Percentiles rank a stretch among this genome's conserved stretches.
Conservation (phyloP, 345 rosid species). For the Salix caprea region DNA sequence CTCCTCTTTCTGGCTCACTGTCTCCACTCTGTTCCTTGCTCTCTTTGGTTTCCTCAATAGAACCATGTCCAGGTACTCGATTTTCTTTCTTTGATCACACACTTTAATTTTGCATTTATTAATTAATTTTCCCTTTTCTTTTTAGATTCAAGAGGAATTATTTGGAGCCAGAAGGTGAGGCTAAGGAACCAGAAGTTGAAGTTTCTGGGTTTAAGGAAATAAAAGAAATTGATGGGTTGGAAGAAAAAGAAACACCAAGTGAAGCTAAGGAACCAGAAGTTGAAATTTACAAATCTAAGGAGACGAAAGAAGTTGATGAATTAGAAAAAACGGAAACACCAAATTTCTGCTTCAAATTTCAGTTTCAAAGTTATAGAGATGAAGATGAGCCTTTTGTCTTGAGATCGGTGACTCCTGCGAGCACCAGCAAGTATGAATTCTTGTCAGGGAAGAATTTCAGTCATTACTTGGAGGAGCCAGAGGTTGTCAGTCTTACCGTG, state of each 20-base stretch:
- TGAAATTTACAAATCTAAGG: constrained; percentile 11
- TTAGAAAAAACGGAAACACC: constrained; percentile 32
- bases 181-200: not conserved
- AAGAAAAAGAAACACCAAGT: constrained; percentile 15
- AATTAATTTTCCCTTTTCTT: not conserved
- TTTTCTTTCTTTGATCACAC: not conserved
- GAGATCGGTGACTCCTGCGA: constrained; percentile 23
- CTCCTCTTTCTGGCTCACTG: constrained; percentile 38
- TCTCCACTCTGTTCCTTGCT: constrained; percentile 39
- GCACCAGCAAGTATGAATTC: constrained; percentile 40
- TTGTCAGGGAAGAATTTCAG: constrained; percentile 29
- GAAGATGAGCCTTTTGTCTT: constrained; percentile 12
- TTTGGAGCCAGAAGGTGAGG: constrained; percentile 20
- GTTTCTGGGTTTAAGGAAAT: constrained; percentile 6
- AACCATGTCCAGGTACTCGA: constrained; percentile 37
- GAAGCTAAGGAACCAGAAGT: constrained; percentile 13
- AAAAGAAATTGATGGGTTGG: constrained; percentile 12
- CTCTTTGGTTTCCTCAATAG: constrained; percentile 36
- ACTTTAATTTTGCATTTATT: not conserved
- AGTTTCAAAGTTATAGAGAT: constrained; percentile 46
- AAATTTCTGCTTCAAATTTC: constrained; percentile 56
- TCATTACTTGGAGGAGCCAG: constrained; percentile 38
- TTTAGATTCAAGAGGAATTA: constrained; percentile 25
- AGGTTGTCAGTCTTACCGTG: constrained; percentile 36
- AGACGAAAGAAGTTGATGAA: constrained; percentile 16